phyloP scores from a whole-genome alignment of 768 basidiomycete genomes.

The Solioccasus polychromus region DNA sequence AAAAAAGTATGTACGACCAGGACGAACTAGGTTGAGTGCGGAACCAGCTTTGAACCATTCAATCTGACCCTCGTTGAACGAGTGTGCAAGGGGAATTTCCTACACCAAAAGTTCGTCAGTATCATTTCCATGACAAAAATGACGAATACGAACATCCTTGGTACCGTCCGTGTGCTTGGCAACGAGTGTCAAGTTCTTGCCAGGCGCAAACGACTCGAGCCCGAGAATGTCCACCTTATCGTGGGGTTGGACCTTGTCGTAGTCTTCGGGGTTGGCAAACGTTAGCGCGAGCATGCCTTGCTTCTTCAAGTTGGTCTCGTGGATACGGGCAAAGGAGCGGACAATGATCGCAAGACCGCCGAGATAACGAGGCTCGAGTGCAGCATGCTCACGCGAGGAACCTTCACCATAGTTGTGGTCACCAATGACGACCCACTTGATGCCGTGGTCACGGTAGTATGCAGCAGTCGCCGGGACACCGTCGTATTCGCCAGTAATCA shows the following conservation, averaged over 20 bases:
- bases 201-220: constrained; percentile 84
- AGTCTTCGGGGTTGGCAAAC: constrained; percentile 88
- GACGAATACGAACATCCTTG: constrained; percentile 48
- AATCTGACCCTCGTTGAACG: constrained; percentile 96
- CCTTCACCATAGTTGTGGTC: constrained; percentile 97
- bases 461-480: constrained; percentile 84
- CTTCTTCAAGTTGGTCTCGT: constrained; percentile 99
- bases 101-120: constrained; percentile 27
- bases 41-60: constrained; percentile 99
- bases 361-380: constrained; percentile 92
- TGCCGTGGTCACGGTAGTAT: constrained; percentile 82
- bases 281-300: constrained; percentile 98
- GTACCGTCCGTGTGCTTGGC: constrained; percentile 82
- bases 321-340: constrained; percentile 96
- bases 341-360: constrained; percentile 95
- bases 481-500: constrained; percentile 80
- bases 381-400: constrained; percentile 97
- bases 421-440: constrained; percentile 98
- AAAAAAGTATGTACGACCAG: constrained; percentile 1
- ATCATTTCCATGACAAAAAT: not conserved
- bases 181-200: constrained; percentile 82
- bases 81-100: constrained; percentile 80
- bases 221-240: constrained; percentile 91
- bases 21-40: constrained; percentile 79
- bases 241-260: constrained; percentile 84